Evolutionary conservation across 305 asterid genomes (phyloP), one percentile per base, ranked within the genome.

Genomic region (Solanum chacoense): DNA sequence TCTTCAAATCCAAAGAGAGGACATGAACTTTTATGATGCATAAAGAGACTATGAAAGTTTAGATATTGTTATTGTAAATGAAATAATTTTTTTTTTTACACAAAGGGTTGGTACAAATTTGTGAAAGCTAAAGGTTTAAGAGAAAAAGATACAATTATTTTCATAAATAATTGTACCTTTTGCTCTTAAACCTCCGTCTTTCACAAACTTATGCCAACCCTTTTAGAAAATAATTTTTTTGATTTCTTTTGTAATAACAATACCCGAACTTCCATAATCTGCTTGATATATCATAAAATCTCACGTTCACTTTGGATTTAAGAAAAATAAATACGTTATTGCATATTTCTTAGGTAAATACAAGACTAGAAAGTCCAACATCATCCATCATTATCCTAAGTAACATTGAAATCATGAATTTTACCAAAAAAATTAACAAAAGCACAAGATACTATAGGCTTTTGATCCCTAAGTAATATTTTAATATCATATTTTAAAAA

Each of bases 161-260:
- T 6, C 7, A 2, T 2, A 50, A 50, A 50, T 50, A 50, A 50
- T 50, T 50, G n/a, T 50, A 50, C 9, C 42, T 42, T 50, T 50
- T 50, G 22, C 65, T 6, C 65, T 18, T 6, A 50, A 16, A 50
- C 65, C 65, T 50, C 3, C 1, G 9, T 18, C n/a, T 16, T 50
- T 50, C 65, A 3, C 65, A 50, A 50, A 50, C 65, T 50, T 16
- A 50, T 50, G n/a, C 9, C 65, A 50, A 0, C 97, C 98, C 79
- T 92, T 88, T 1, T 95, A 94, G 90, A 95, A 95, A 74, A 94
- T 96, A 40, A 87, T 91, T 45, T 95, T 95, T 40, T 94, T 96
- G 91, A 50, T 50, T 98, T 35, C 98, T 93, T 84, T 89, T 93
- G 98, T 97, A 96, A 50, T 93, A 94, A 40, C 98, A 93, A 28